Percentiles rank a stretch among this genome's conserved stretches.
These are phyloP conservation scores for Fomitiporia mediterranea DNA, from an alignment of 1,284 basidiomycete genomes.

Conservation along the genomic window DNA sequence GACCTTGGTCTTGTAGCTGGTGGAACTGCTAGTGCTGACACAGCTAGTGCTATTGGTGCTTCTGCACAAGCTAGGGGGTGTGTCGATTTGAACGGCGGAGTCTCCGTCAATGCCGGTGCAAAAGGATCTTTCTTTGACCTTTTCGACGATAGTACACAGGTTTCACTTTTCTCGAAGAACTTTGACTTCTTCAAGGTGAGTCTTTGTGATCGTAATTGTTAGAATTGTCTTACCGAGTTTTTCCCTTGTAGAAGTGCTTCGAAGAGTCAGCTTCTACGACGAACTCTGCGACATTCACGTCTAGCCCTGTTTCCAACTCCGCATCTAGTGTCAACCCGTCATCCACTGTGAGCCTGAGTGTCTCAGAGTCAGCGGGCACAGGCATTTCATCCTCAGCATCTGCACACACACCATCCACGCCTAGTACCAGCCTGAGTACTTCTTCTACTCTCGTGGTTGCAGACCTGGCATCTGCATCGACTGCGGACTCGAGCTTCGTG, in stretches of 20 bases:
- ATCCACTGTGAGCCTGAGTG: background rate
- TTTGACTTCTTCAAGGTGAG: conserved; percentile 29
- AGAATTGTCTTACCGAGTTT: background rate
- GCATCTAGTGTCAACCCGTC: background rate
- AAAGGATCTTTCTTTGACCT: conserved; percentile 27
- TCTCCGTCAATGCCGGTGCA: conserved; percentile 27
- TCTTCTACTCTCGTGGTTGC: background rate
- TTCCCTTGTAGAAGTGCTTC: conserved; percentile 16
- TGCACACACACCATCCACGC: too few relatives aligned
- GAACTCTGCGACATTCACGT: background rate
- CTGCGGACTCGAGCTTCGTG: background rate
- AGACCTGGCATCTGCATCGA: background rate
- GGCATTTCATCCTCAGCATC: background rate
- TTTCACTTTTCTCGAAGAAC: conserved; percentile 27
- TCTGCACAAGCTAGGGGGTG: conserved; percentile 23
- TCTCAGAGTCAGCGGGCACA: background rate
- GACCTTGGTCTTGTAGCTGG: conserved; percentile 32
- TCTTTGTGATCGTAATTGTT: too few relatives aligned
- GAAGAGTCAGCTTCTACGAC: background rate
- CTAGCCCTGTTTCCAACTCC: background rate
- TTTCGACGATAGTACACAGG: conserved; percentile 26
- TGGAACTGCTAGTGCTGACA: background rate
- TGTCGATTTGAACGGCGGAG: conserved; percentile 27
- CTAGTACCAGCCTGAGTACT: too few relatives aligned
- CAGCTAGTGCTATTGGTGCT: background rate